Evolutionary conservation across 2,329 filamentous ascomycete species (phyloP).

Genomic region (Chalara sp.): DNA sequence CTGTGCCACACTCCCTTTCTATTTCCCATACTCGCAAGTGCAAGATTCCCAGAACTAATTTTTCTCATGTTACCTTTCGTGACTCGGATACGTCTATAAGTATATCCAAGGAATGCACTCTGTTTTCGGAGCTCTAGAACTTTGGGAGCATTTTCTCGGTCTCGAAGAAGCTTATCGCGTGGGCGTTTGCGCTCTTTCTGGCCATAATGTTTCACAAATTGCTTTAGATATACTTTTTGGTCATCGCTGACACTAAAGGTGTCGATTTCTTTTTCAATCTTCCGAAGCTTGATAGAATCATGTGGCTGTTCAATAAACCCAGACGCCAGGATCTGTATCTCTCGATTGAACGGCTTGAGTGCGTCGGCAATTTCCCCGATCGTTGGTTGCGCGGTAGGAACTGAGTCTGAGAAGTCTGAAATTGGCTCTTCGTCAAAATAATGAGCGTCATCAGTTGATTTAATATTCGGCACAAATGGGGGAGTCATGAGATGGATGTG

Average conservation of each 20-base stretch:
- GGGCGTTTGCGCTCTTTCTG: conserved; percentile 67
- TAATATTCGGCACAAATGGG: conserved; percentile 73
- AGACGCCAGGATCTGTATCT: conserved; percentile 26
- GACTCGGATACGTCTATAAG: conserved; percentile 54
- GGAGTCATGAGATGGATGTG: conserved; percentile 63
- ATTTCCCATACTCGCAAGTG: not conserved
- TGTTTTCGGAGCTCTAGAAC: conserved; percentile 78
- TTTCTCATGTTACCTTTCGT: conserved; percentile 5
- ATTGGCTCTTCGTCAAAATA: conserved; percentile 84
- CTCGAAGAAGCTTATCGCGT: conserved; percentile 77
- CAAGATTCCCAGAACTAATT: not conserved
- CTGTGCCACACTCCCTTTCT: conserved; percentile 22
- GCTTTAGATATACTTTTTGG: conserved; percentile 28
- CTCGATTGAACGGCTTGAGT: conserved; percentile 25
- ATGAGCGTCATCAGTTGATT: conserved; percentile 64
- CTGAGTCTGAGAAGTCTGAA: conserved; percentile 51
- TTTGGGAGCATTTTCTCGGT: conserved; percentile 54
- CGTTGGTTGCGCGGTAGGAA: conserved; percentile 9
- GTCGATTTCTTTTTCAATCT: conserved; percentile 28
- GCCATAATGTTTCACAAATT: conserved; percentile 27
- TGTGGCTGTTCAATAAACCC: conserved; percentile 25
- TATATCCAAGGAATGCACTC: conserved; percentile 84
- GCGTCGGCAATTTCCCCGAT: conserved; percentile 22
- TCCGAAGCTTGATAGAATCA: conserved; percentile 22
- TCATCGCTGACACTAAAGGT: conserved; percentile 23